phyloP scores from a whole-genome alignment of 73 alveolate genomes.

The Blepharisma japonicum region DNA sequence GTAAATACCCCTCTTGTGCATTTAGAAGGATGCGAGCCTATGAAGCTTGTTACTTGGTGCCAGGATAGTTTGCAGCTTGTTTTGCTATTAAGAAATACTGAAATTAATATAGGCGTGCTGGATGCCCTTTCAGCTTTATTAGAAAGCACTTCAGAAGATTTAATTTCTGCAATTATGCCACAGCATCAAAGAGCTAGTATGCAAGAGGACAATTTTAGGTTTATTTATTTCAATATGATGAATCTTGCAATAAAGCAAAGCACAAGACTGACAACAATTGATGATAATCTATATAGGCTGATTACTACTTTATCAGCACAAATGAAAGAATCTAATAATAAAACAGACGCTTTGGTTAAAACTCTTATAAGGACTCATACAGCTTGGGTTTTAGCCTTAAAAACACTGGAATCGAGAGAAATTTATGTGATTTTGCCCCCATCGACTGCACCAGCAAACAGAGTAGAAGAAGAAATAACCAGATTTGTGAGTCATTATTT shows the following conservation, averaged over 20 bases:
- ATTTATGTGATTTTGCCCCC: constrained; percentile 8
- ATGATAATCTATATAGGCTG: constrained; percentile 3
- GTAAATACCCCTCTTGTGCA: neutral
- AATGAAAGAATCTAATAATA: constrained; percentile 11
- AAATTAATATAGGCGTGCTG: neutral
- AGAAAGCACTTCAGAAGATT: neutral
- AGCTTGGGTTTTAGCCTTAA: constrained; percentile 23
- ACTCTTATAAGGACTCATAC: constrained; percentile 3
- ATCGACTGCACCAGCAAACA: constrained; percentile 21
- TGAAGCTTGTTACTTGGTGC: neutral
- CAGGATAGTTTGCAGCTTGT: constrained; percentile 15
- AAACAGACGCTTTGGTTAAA: neutral
- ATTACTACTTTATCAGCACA: constrained; percentile 12
- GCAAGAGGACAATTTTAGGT: neutral
- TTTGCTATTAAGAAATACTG: neutral
- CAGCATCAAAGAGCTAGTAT: neutral
- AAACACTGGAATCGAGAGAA: constrained; percentile 19
- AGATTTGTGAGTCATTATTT: neutral
- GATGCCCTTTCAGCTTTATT: neutral
- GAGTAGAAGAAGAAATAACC: constrained; percentile 20
- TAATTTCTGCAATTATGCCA: neutral
- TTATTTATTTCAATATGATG: constrained; percentile 21
- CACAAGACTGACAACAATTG: constrained; percentile 17
- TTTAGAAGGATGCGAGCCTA: neutral
- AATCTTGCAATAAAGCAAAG: constrained; percentile 26